Evolutionary conservation across 352 stramenopile species (phyloP).

Genomic region (Pythium utonaiense): DNA sequence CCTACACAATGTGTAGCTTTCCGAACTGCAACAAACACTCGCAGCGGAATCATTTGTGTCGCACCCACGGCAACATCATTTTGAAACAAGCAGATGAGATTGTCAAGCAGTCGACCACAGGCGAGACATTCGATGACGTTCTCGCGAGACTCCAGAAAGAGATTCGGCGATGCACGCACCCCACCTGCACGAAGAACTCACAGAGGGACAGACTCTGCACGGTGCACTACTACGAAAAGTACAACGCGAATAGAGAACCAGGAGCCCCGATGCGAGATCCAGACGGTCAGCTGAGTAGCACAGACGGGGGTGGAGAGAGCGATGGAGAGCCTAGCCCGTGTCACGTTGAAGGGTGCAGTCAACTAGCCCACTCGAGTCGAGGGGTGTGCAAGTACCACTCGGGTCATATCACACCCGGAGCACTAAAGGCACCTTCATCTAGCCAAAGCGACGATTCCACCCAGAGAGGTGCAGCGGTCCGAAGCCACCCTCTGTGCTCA

Average conservation of each 20-base stretch:
- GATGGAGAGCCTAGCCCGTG: slow-evolving; percentile 18
- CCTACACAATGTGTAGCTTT: slow-evolving; percentile 89
- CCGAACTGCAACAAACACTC: slow-evolving; percentile 81
- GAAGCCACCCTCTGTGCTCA: slow-evolving; percentile 15
- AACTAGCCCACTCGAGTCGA: slow-evolving; percentile 12
- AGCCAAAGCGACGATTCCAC: not conserved
- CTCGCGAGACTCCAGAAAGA: slow-evolving; percentile 69
- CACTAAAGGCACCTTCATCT: not conserved
- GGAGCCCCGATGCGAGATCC: slow-evolving; percentile 2
- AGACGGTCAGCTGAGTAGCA: slow-evolving; percentile 15
- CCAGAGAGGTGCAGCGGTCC: slow-evolving; percentile 7
- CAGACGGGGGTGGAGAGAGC: slow-evolving; percentile 18
- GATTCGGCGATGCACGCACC: slow-evolving; percentile 70
- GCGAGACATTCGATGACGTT: slow-evolving; percentile 69
- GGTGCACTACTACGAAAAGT: slow-evolving; percentile 75
- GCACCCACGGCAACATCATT: slow-evolving; percentile 81
- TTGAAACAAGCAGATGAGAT: slow-evolving; percentile 73
- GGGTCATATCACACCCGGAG: slow-evolving; percentile 7
- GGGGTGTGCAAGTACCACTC: slow-evolving; percentile 36
- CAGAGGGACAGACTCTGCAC: slow-evolving; percentile 83
- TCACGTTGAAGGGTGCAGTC: slow-evolving; percentile 23
- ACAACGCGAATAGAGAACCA: slow-evolving; percentile 41
- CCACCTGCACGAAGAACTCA: slow-evolving; percentile 83
- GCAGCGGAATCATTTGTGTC: slow-evolving; percentile 78
- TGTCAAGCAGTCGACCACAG: slow-evolving; percentile 34